phyloP scores from a whole-genome alignment of 1,284 basidiomycete genomes.

The Ustilago shanxiensis region DNA sequence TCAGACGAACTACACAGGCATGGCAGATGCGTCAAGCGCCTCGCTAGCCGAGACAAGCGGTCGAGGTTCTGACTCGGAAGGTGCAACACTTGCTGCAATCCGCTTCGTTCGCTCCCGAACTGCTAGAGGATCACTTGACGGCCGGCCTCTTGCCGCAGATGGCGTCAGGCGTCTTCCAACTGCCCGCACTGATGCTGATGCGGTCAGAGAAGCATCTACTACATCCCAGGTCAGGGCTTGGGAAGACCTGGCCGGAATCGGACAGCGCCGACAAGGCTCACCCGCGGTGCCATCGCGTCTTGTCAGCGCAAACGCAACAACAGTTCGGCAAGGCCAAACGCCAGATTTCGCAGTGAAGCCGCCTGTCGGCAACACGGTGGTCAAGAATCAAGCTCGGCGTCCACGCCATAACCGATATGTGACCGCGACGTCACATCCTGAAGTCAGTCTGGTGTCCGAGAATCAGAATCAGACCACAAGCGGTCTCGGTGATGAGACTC shows the following conservation, averaged over 20 bases:
- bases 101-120: conserved; percentile 1
- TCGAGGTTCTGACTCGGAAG: conserved; percentile 20
- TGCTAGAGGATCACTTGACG: no score
- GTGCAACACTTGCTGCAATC: conserved; percentile 15
- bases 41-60: conserved; percentile 24
- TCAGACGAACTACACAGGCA: conserved; percentile 9
- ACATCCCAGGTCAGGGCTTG: conserved; percentile 9
- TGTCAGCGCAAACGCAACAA: neutral
- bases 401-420: conserved; percentile 22
- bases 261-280: neutral
- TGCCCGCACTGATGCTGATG: neutral
- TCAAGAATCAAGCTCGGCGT: neutral
- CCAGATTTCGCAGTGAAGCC: neutral
- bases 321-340: neutral
- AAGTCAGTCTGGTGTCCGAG: neutral
- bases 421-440: conserved; percentile 11
- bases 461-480: no score
- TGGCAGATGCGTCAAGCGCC: conserved; percentile 27
- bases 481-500: neutral
- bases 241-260: conserved; percentile 20
- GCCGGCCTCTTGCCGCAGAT: neutral
- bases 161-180: neutral
- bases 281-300: neutral
- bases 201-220: neutral
- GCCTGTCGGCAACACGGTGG: neutral